Percentiles rank a stretch among this genome's conserved stretches.
Evolutionary conservation across 2,329 filamentous ascomycete genomes (phyloP).

Genomic region (Cladosporium sp.): DNA sequence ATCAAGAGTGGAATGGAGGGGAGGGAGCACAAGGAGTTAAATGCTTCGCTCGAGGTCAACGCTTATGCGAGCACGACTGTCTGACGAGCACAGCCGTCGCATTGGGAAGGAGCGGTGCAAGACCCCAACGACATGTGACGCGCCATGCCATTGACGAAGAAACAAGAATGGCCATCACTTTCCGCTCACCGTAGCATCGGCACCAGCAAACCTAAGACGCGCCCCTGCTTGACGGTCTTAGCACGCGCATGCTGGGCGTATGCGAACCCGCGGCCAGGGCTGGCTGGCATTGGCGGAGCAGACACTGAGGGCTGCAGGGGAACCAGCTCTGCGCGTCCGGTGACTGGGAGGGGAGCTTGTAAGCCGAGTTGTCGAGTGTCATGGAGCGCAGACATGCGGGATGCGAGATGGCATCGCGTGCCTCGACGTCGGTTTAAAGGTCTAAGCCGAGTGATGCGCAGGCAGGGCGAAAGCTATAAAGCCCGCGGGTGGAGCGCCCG

Average conservation of each 20-base stretch:
- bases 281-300: neutral
- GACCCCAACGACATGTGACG: neutral
- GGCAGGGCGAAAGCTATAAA: neutral
- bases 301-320: neutral
- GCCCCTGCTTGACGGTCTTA: conserved; percentile 10
- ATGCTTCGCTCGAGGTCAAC: neutral
- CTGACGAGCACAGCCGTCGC: neutral
- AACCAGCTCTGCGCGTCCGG: neutral
- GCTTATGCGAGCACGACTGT: neutral
- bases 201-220: conserved; percentile 1
- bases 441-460: neutral
- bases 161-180: neutral
- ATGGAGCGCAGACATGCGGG: conserved; percentile 4
- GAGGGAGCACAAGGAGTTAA: neutral
- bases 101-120: conserved; percentile 4
- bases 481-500: neutral
- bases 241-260: neutral
- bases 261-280: neutral
- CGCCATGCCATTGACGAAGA: neutral
- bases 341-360: neutral
- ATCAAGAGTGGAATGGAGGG: neutral
- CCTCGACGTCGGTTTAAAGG: neutral
- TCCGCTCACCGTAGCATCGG: conserved; percentile 4
- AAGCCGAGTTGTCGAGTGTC: conserved; percentile 11
- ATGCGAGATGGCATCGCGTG: neutral